Evolutionary conservation across 2,329 filamentous ascomycete species (phyloP).

Genomic region (Paraphaeosphaeria minitans): DNA sequence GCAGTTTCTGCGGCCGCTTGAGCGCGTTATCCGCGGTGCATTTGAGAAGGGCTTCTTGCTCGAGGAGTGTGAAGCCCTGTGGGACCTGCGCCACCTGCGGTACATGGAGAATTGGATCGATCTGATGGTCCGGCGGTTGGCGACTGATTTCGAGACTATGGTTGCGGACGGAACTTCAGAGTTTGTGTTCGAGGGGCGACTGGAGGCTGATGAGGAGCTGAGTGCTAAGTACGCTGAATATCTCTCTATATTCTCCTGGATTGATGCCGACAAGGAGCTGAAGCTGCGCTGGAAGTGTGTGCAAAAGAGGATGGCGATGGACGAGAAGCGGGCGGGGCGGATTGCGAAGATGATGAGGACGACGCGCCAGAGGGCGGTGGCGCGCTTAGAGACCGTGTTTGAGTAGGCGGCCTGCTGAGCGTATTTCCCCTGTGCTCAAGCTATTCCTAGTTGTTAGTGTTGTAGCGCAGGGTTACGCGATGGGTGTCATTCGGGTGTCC

Average conservation of each 20-base stretch:
- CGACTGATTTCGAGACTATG: not conserved
- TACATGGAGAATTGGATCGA: slow-evolving; percentile 17
- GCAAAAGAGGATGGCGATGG: slow-evolving; percentile 6
- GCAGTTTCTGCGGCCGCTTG: not conserved
- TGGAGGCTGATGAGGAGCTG: slow-evolving; percentile 2
- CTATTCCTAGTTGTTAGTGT: not conserved
- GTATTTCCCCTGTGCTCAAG: not conserved
- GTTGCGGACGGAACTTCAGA: not conserved
- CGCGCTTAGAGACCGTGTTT: not conserved
- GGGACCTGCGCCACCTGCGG: slow-evolving; percentile 13
- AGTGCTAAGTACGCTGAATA: not conserved
- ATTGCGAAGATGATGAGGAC: not conserved
- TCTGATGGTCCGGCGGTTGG: slow-evolving; percentile 11
- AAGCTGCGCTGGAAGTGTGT: slow-evolving; percentile 4
- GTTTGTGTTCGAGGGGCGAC: not conserved
- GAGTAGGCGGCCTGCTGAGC: not conserved
- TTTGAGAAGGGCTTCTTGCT: slow-evolving; percentile 1
- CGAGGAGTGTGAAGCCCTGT: slow-evolving; percentile 9
- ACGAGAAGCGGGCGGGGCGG: slow-evolving; percentile 7
- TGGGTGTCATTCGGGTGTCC: not conserved
- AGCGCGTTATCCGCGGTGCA: not conserved
- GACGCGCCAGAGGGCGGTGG: not conserved
- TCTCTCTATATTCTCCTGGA: slow-evolving; percentile 11
- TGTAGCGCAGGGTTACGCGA: not conserved
- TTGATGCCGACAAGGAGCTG: slow-evolving; percentile 7